These are phyloP conservation scores for Pseudopyricularia javanii DNA, from an alignment of 2,329 filamentous ascomycete species.

Conservation along the genomic window DNA sequence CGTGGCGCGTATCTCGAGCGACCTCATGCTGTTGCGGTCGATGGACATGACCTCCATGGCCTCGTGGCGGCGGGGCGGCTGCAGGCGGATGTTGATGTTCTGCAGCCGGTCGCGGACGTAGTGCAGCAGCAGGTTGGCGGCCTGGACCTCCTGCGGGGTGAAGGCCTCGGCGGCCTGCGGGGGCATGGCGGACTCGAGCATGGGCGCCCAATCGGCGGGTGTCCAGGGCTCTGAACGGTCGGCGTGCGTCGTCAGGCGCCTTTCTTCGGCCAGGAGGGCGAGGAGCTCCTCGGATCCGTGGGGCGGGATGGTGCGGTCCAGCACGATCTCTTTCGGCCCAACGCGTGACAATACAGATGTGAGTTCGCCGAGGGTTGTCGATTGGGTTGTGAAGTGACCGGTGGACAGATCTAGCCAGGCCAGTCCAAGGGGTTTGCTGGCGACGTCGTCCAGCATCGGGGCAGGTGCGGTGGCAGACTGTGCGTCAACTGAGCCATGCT, in stretches of 20 bases:
- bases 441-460: constrained; percentile 3
- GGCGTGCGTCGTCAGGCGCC: constrained; percentile 59
- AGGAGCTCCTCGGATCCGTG: constrained; percentile 37
- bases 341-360: constrained; percentile 76
- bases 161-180: constrained; percentile 42
- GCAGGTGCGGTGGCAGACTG: constrained; percentile 5
- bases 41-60: constrained; percentile 73
- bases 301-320: constrained; percentile 49
- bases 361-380: constrained; percentile 55
- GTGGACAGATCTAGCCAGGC: constrained; percentile 95
- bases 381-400: constrained; percentile 83
- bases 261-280: constrained; percentile 60
- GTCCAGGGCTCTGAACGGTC: constrained; percentile 6
- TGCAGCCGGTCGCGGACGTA: constrained; percentile 74
- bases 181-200: constrained; percentile 64
- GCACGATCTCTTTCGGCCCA: constrained; percentile 70
- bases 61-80: constrained; percentile 66
- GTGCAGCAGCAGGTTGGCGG: constrained; percentile 69
- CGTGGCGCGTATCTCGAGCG: constrained; percentile 80
- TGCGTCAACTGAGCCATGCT: constrained; percentile 5
- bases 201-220: constrained; percentile 56
- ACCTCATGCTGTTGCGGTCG: constrained; percentile 81
- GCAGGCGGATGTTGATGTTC: constrained; percentile 67
- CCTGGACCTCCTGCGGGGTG: constrained; percentile 55
- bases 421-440: constrained; percentile 45